These are phyloP conservation scores for Scheffersomyces stipitis DNA, from an alignment of 805 yeast species.

Conservation along the genomic window DNA sequence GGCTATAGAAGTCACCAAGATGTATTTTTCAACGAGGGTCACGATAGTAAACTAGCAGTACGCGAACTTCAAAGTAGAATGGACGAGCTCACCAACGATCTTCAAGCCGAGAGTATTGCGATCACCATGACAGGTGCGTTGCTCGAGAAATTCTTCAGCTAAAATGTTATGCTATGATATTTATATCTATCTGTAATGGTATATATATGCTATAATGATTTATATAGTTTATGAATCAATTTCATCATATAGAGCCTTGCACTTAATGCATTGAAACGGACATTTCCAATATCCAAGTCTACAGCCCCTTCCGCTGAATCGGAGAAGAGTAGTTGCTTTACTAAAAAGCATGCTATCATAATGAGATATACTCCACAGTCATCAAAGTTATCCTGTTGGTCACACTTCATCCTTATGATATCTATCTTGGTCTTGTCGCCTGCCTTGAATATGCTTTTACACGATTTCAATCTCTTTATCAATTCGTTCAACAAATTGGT, in stretches of 20 bases:
- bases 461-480: slow-evolving; percentile 19
- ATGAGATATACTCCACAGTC: slow-evolving; percentile 58
- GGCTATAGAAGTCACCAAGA: slow-evolving; percentile 26
- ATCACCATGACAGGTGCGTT: slow-evolving; percentile 25
- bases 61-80: slow-evolving; percentile 10
- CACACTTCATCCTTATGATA: slow-evolving; percentile 38
- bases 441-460: slow-evolving; percentile 21
- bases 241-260: slow-evolving; percentile 42
- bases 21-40: slow-evolving; percentile 20
- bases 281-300: slow-evolving; percentile 37
- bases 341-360: slow-evolving; percentile 34
- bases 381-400: slow-evolving; percentile 64
- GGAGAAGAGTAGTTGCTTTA: slow-evolving; percentile 5
- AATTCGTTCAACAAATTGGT: slow-evolving; percentile 27
- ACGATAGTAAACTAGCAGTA: slow-evolving; percentile 1
- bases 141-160: slow-evolving; percentile 21
- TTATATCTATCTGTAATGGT: neutral
- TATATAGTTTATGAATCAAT: slow-evolving; percentile 13
- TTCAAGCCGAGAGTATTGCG: slow-evolving; percentile 27
- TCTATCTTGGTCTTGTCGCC: slow-evolving; percentile 23
- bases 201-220: neutral
- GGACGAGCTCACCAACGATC: slow-evolving; percentile 10
- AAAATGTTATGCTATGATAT: neutral
- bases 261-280: slow-evolving; percentile 47
- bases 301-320: slow-evolving; percentile 19